phyloP scores from a whole-genome alignment of 805 yeast species.

The Metschnikowia anglica region DNA sequence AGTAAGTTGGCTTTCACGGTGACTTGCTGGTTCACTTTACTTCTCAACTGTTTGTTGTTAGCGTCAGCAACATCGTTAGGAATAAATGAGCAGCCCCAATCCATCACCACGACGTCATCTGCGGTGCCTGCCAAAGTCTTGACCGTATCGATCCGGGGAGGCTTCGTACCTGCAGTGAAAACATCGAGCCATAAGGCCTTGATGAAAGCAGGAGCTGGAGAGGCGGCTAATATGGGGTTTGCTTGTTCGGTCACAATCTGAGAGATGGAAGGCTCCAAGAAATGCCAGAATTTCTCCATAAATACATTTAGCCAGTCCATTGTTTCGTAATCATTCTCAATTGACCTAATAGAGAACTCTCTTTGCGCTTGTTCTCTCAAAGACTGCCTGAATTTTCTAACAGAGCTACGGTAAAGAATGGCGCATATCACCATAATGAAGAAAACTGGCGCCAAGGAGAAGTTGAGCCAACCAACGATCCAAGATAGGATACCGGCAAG shows the following conservation, averaged over 20 bases:
- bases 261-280: constrained; percentile 83
- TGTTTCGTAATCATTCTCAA: constrained; percentile 88
- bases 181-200: constrained; percentile 82
- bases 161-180: constrained; percentile 91
- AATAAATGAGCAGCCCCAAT: constrained; percentile 89
- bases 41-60: constrained; percentile 80
- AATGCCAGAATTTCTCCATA: constrained; percentile 88
- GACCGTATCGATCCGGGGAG: constrained; percentile 88
- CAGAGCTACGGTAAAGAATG: constrained; percentile 76
- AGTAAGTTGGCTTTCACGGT: constrained; percentile 78
- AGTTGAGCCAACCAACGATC: constrained; percentile 71
- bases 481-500: constrained; percentile 72
- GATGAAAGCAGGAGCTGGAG: constrained; percentile 79
- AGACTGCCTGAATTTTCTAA: constrained; percentile 71
- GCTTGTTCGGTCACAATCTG: constrained; percentile 83
- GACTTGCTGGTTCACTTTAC: constrained; percentile 77
- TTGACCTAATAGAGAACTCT: constrained; percentile 73
- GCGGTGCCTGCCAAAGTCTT: constrained; percentile 89
- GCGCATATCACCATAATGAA: constrained; percentile 62
- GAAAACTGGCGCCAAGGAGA: constrained; percentile 79
- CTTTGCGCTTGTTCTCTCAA: constrained; percentile 82
- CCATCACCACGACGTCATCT: constrained; percentile 94
- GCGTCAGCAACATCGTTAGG: constrained; percentile 89
- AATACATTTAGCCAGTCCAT: constrained; percentile 95
- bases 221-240: constrained; percentile 76